These are phyloP conservation scores for Sclerotinia subarctica DNA, from an alignment of 2,329 filamentous ascomycete species.

Conservation along the genomic window DNA sequence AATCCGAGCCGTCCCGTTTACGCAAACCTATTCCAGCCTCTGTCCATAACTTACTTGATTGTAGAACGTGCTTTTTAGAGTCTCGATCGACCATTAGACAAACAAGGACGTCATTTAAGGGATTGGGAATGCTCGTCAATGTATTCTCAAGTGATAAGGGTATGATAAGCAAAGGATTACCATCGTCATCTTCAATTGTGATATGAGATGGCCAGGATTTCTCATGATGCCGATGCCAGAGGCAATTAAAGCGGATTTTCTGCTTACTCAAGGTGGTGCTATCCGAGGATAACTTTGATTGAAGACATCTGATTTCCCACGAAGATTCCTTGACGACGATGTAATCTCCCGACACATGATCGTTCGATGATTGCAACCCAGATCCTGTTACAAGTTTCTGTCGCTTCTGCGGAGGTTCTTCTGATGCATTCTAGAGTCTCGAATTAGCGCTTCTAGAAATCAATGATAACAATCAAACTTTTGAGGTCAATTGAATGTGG, in stretches of 20 bases:
- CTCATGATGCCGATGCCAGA: constrained; percentile 20
- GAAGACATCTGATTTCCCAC: constrained; percentile 30
- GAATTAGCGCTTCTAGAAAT: not conserved
- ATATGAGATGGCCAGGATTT: constrained; percentile 24
- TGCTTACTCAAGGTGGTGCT: constrained; percentile 24
- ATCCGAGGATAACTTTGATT: constrained; percentile 21
- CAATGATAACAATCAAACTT: not conserved
- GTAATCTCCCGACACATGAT: constrained; percentile 23
- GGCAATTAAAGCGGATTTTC: constrained; percentile 26
- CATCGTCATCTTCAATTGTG: constrained; percentile 27
- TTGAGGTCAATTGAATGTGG: not conserved
- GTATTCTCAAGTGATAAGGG: constrained; percentile 18
- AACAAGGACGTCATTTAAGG: constrained; percentile 30
- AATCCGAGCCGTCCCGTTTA: constrained; percentile 26
- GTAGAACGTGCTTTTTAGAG: constrained; percentile 29
- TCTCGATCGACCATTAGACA: constrained; percentile 30
- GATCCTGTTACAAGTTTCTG: constrained; percentile 24
- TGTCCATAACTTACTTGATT: constrained; percentile 34
- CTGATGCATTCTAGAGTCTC: not conserved
- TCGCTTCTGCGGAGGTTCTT: constrained; percentile 31
- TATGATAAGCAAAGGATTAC: constrained; percentile 25
- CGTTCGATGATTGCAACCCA: constrained; percentile 4
- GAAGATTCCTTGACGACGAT: constrained; percentile 32
- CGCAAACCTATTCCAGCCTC: constrained; percentile 31
- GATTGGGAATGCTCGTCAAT: not conserved